These are phyloP conservation scores for Acanthamoeba lenticulata DNA, from an alignment of 208 protist genomes.

Conservation along the genomic window DNA sequence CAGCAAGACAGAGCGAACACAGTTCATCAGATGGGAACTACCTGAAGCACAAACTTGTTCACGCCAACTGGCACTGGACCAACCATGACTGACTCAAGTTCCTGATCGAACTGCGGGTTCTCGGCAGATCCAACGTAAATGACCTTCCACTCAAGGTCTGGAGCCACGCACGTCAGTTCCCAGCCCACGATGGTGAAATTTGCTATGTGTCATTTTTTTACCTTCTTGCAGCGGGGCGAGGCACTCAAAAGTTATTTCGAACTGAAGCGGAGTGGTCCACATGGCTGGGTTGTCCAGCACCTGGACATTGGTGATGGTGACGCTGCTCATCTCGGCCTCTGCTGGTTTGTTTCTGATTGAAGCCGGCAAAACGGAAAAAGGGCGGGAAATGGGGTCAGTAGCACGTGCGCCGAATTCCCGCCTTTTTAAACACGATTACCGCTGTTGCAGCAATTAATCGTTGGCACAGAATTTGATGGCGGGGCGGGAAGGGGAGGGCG, in stretches of 20 bases:
- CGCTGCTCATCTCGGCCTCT: slow-evolving; percentile 46
- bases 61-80: slow-evolving; percentile 94
- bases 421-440: neutral
- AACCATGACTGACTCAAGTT: slow-evolving; percentile 96
- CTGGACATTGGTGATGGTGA: slow-evolving; percentile 83
- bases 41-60: slow-evolving; percentile 95
- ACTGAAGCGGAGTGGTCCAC: slow-evolving; percentile 84
- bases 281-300: slow-evolving; percentile 85
- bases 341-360: neutral
- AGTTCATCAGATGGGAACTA: slow-evolving; percentile 13
- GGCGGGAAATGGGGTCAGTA: neutral
- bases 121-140: slow-evolving; percentile 97
- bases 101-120: slow-evolving; percentile 94
- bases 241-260: slow-evolving; percentile 90
- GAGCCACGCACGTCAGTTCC: too few species aligned
- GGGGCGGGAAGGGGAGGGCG: too few species aligned
- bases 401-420: neutral
- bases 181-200: neutral
- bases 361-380: neutral
- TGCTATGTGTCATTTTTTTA: slow-evolving; percentile 16
- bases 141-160: slow-evolving; percentile 96
- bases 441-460: neutral
- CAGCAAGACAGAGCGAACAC: neutral
- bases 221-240: slow-evolving; percentile 79
- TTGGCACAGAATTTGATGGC: too few species aligned